Evolutionary conservation across 2,329 filamentous ascomycete genomes (phyloP).

Genomic region (Conoideocrella luteorostrata): DNA sequence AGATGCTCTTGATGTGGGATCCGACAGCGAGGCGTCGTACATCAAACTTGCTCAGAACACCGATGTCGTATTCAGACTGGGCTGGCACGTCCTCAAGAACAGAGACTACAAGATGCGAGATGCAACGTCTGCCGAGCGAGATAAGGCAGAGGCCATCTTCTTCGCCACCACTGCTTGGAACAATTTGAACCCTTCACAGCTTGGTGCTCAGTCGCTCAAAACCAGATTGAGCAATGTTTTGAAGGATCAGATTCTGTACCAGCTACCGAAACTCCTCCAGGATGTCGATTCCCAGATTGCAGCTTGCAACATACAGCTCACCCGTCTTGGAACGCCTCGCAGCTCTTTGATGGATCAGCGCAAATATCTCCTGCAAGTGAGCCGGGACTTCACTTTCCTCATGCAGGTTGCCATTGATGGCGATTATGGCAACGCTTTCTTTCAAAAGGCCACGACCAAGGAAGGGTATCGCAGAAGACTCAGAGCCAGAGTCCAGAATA

Average conservation of each 20-base stretch:
- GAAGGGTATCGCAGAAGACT: constrained; percentile 37
- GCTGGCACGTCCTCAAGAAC: constrained; percentile 49
- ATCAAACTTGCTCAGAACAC: constrained; percentile 37
- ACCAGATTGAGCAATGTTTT: constrained; percentile 45
- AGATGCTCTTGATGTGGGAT: constrained; percentile 28
- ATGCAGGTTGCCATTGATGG: constrained; percentile 43
- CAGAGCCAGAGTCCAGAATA: constrained; percentile 46
- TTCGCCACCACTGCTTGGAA: constrained; percentile 37
- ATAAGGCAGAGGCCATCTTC: constrained; percentile 35
- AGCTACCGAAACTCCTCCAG: constrained; percentile 38
- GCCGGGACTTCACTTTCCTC: constrained; percentile 36
- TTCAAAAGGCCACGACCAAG: constrained; percentile 25
- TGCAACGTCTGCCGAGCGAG: constrained; percentile 25
- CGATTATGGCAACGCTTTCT: constrained; percentile 45
- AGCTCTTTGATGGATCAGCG: constrained; percentile 39
- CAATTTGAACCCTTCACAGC: constrained; percentile 21
- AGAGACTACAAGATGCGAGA: constrained; percentile 25
- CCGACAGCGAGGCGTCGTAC: constrained; percentile 33
- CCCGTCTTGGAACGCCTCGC: constrained; percentile 42
- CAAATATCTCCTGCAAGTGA: constrained; percentile 38
- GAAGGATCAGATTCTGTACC: constrained; percentile 35
- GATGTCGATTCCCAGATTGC: constrained; percentile 34
- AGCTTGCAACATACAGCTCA: constrained; percentile 30
- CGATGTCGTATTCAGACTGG: constrained; percentile 40
- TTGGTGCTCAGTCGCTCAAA: constrained; percentile 44